A percentile compares a stretch with the other conserved stretches of the same genome.
Conservation (phyloP, 1,284 basidiomycete genomes). For the Spongiforma sp. region DNA sequence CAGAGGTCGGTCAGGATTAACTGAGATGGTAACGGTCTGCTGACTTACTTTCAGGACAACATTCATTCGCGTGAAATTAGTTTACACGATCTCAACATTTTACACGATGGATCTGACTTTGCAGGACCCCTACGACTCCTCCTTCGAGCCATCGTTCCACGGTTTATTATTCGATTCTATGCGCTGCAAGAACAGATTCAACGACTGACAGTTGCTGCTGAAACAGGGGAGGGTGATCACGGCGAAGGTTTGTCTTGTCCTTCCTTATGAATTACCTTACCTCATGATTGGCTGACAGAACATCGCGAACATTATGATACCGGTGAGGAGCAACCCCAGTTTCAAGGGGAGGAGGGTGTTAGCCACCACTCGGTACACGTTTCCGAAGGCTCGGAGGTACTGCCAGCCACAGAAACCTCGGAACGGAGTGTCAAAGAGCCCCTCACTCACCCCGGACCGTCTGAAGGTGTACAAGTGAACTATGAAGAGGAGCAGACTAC, state of each 20-base stretch:
- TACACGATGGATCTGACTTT: constrained; percentile 70
- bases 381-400: constrained; percentile 9
- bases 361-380: not conserved
- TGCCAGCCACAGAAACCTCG: constrained; percentile 16
- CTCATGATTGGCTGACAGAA: constrained; percentile 19
- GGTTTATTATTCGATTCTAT: constrained; percentile 73
- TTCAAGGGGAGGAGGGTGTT: constrained; percentile 9
- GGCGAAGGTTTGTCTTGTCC: constrained; percentile 22
- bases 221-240: constrained; percentile 20
- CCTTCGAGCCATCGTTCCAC: constrained; percentile 54
- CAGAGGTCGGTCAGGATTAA: constrained; percentile 56
- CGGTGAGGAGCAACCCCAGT: constrained; percentile 11
- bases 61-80: constrained; percentile 72
- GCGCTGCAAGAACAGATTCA: constrained; percentile 62
- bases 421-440: constrained; percentile 23
- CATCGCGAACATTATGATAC: constrained; percentile 14
- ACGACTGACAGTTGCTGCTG: constrained; percentile 44
- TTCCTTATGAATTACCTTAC: not conserved
- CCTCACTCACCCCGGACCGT: constrained; percentile 2
- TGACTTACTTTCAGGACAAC: constrained; percentile 61
- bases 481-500: constrained; percentile 7
- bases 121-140: constrained; percentile 67
- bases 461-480: constrained; percentile 14
- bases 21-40: not conserved
- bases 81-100: constrained; percentile 71